A percentile compares a stretch with the other conserved stretches of the same genome.
These are phyloP conservation scores for Cryptococcus sp. DNA, from an alignment of 1,284 basidiomycete genomes.

Conservation along the genomic window DNA sequence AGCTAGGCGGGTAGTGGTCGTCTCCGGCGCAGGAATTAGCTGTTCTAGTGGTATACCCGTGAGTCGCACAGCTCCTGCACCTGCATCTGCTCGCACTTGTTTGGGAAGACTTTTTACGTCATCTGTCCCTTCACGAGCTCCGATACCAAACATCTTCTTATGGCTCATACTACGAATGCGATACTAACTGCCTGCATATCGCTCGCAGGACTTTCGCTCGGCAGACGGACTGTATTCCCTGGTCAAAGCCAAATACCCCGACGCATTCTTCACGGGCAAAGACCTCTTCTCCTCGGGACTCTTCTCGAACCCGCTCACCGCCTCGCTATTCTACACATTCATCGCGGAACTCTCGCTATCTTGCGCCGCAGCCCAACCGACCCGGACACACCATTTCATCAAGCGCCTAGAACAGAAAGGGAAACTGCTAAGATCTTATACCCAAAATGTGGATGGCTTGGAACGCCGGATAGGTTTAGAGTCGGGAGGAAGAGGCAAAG, in stretches of 20 bases:
- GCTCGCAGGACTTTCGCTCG: conserved; percentile 78
- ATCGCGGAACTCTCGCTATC: conserved; percentile 84
- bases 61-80: conserved; percentile 39
- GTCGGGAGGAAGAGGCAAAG: conserved; percentile 61
- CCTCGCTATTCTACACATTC: conserved; percentile 89
- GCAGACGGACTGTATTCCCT: conserved; percentile 84
- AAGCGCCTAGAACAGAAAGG: conserved; percentile 80
- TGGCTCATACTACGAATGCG: not conserved
- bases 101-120: not conserved
- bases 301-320: conserved; percentile 77
- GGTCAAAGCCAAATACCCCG: conserved; percentile 80
- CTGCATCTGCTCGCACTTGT: not conserved
- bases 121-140: not conserved
- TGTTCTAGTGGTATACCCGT: conserved; percentile 92
- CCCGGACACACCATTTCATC: conserved; percentile 85
- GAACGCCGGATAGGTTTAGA: conserved; percentile 77
- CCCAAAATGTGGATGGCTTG: conserved; percentile 93
- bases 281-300: conserved; percentile 86
- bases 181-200: not conserved
- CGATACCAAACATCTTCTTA: not conserved
- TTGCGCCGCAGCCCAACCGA: conserved; percentile 76
- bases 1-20: conserved; percentile 78
- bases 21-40: conserved; percentile 89
- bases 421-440: conserved; percentile 84
- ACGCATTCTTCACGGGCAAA: conserved; percentile 79